phyloP scores from a whole-genome alignment of 2,329 filamentous ascomycete genomes.

The Aaosphaeria pasadenensis region DNA sequence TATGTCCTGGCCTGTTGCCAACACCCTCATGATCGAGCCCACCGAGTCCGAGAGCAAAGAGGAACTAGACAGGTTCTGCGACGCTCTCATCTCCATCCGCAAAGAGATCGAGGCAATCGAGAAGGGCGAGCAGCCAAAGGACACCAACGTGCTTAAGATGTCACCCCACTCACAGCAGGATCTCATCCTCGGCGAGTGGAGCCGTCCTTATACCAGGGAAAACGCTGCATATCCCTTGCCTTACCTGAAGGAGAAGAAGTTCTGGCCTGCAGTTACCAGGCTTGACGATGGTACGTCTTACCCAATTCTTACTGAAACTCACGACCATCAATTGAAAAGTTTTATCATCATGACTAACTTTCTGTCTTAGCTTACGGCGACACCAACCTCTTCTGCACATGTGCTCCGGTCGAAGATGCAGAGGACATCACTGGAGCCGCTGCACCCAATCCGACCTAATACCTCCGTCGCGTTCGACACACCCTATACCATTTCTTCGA shows the following conservation, averaged over 20 bases:
- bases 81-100: conserved; percentile 83
- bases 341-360: conserved; percentile 25
- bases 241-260: conserved; percentile 91
- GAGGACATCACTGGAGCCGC: conserved; percentile 31
- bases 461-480: background rate
- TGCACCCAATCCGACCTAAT: conserved; percentile 27
- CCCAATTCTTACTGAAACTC: too few species aligned
- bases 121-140: conserved; percentile 69
- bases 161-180: conserved; percentile 83
- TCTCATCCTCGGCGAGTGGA: conserved; percentile 73
- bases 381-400: conserved; percentile 91
- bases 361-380: conserved; percentile 75
- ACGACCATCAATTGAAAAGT: background rate
- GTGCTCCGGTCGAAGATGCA: conserved; percentile 68
- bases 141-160: conserved; percentile 84
- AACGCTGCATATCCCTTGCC: conserved; percentile 82
- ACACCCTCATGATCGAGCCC: conserved; percentile 97
- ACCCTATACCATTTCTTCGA: too few species aligned
- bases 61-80: conserved; percentile 90
- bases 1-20: conserved; percentile 94
- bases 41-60: conserved; percentile 91
- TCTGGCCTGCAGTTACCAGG: conserved; percentile 86
- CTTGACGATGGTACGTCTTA: conserved; percentile 74
- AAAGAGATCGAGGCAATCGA: conserved; percentile 82
- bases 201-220: conserved; percentile 76